Conservation (phyloP, 2,329 filamentous ascomycete species). For the Falciphora oryzae region DNA sequence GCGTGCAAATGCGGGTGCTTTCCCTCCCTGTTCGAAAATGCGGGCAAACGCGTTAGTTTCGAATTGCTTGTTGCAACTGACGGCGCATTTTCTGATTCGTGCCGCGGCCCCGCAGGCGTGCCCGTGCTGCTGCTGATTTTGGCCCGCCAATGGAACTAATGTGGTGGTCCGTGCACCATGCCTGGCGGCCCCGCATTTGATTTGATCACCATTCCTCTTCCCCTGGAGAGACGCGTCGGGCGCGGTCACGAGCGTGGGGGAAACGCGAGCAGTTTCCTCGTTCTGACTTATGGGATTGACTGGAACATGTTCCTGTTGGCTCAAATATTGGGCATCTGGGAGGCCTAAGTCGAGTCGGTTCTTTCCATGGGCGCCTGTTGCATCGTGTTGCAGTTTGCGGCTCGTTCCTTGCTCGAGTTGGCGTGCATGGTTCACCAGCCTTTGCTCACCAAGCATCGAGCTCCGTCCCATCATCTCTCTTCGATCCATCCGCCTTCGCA, state of each 20-base stretch:
- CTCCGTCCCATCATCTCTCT: not conserved
- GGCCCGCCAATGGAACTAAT: too few relatives aligned
- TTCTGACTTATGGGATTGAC: not conserved
- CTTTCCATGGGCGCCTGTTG: not conserved
- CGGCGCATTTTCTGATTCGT: not conserved
- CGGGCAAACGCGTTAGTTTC: not conserved
- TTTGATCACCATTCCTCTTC: not conserved
- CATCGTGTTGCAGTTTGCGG: not conserved
- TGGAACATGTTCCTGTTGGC: not conserved
- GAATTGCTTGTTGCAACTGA: not conserved
- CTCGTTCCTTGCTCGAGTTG: not conserved
- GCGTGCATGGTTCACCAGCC: not conserved
- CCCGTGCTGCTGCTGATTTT: not conserved
- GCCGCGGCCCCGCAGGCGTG: too few relatives aligned
- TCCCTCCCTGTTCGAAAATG: not conserved
- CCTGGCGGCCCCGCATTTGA: not conserved
- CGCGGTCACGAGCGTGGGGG: not conserved
- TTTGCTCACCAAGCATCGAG: not conserved
- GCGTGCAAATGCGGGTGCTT: conserved; percentile 12
- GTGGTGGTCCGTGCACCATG: not conserved
- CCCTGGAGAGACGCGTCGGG: not conserved
- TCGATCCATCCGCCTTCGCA: not conserved
- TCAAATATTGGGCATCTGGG: too few relatives aligned
- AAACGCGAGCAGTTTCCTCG: not conserved
- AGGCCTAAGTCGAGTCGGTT: not conserved